A percentile compares a stretch with the other conserved stretches of the same genome.
Conservation (phyloP, 768 basidiomycete genomes). For the Podaxis pistillaris region DNA sequence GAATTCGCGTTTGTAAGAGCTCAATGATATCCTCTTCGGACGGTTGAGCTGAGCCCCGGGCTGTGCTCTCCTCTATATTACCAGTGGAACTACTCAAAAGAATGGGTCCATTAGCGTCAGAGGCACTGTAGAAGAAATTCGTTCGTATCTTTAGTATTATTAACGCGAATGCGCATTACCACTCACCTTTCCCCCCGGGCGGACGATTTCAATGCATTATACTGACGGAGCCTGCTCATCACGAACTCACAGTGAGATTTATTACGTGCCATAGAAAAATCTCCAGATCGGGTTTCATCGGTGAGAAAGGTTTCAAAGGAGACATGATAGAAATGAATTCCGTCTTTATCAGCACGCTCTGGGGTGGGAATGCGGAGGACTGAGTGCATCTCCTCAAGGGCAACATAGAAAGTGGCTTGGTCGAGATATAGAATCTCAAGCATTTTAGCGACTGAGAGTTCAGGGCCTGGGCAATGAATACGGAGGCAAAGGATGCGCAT, state of each 20-base stretch:
- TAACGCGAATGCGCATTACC: neutral
- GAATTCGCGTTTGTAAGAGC: neutral
- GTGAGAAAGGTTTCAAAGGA: neutral
- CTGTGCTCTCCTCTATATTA: neutral
- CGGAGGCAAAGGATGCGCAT: slow-evolving; percentile 1
- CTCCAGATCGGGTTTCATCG: neutral
- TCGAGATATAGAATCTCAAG: neutral
- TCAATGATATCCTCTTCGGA: neutral
- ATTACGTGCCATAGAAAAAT: neutral
- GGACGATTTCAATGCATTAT: neutral
- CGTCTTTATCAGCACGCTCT: neutral
- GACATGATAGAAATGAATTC: neutral
- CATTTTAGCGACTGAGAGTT: neutral
- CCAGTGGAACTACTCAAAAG: neutral
- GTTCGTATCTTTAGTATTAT: neutral
- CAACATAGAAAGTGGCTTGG: neutral
- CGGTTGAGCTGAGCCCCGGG: too few species aligned
- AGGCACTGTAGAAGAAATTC: neutral
- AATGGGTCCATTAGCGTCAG: neutral
- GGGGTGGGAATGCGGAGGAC: neutral
- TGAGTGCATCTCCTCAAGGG: neutral
- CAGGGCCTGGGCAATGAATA: neutral
- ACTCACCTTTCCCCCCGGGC: neutral
- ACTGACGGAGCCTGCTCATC: neutral
- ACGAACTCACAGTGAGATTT: neutral